Evolutionary conservation across 2,329 filamentous ascomycete genomes (phyloP).

Genomic region (Fusarium sp.): DNA sequence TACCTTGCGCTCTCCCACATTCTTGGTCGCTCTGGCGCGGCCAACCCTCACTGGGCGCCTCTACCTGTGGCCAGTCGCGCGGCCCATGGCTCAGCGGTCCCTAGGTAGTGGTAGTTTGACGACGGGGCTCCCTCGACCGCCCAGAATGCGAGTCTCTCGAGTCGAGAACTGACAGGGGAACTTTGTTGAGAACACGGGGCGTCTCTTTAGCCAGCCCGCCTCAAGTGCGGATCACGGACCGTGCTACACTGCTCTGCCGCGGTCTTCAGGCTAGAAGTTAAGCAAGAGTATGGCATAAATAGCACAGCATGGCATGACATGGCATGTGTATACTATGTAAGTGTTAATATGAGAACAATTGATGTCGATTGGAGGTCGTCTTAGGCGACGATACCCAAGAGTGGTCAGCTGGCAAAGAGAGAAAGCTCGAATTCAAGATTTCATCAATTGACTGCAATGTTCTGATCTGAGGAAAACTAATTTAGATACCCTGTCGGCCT

Average conservation of each 20-base stretch:
- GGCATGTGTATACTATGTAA: not conserved
- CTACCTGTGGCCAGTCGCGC: conserved; percentile 27
- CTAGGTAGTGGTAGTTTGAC: conserved; percentile 15
- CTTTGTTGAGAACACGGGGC: conserved; percentile 16
- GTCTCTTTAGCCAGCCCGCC: conserved; percentile 14
- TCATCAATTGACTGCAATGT: not conserved
- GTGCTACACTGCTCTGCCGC: conserved; percentile 28
- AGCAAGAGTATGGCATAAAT: not conserved
- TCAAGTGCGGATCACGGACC: conserved; percentile 26
- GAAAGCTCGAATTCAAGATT: not conserved
- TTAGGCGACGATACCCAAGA: not conserved
- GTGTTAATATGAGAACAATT: not conserved
- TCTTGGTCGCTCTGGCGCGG: conserved; percentile 33
- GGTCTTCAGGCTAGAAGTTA: conserved; percentile 24
- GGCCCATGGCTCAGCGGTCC: conserved; percentile 29
- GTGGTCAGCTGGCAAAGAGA: not conserved
- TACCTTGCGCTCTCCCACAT: conserved; percentile 12
- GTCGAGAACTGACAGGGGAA: conserved; percentile 25
- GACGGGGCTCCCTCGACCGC: conserved; percentile 26
- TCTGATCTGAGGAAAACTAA: not conserved
- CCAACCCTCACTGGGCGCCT: conserved; percentile 31
- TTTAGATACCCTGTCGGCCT: not conserved
- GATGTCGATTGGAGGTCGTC: not conserved
- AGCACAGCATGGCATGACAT: not conserved
- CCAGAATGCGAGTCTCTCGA: conserved; percentile 26